Conservation (phyloP, 2,329 filamentous ascomycete genomes). For the Aspergillus tanneri region DNA sequence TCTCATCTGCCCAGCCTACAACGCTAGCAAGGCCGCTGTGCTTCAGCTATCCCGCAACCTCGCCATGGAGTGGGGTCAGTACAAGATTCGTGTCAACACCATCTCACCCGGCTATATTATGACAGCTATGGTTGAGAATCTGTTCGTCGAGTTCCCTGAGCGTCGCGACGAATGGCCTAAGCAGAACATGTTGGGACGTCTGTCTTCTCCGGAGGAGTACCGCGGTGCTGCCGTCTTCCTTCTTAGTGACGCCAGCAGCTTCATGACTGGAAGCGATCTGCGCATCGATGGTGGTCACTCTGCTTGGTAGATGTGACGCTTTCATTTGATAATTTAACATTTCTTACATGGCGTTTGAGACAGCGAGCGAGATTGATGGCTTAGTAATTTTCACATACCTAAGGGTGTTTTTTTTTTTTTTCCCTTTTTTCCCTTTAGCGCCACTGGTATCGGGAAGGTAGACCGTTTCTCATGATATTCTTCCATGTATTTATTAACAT, state of each 20-base stretch:
- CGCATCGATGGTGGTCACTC: slow-evolving; percentile 56
- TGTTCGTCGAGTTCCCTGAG: slow-evolving; percentile 64
- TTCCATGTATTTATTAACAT: neutral
- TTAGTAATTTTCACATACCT: neutral
- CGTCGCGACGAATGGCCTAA: slow-evolving; percentile 79
- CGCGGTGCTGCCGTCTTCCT: slow-evolving; percentile 55
- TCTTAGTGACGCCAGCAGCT: slow-evolving; percentile 51
- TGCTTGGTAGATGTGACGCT: slow-evolving; percentile 48
- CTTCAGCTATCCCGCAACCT: slow-evolving; percentile 49
- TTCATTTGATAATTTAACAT: slow-evolving; percentile 5
- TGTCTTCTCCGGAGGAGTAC: slow-evolving; percentile 68
- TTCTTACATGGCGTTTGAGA: slow-evolving; percentile 12
- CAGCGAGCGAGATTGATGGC: slow-evolving; percentile 5
- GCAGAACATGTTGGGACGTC: slow-evolving; percentile 77
- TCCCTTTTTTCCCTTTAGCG: slow-evolving; percentile 7
- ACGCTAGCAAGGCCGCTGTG: slow-evolving; percentile 51
- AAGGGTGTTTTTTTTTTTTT: neutral
- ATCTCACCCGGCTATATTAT: slow-evolving; percentile 50
- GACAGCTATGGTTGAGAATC: slow-evolving; percentile 47
- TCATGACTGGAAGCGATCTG: slow-evolving; percentile 57
- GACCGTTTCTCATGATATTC: slow-evolving; percentile 6
- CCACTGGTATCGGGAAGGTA: slow-evolving; percentile 11
- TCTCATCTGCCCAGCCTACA: slow-evolving; percentile 51
- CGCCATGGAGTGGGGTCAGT: slow-evolving; percentile 49
- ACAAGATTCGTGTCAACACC: slow-evolving; percentile 52